Conservation (phyloP, 352 stramenopile species). For the Phytophthora sansomeana region DNA sequence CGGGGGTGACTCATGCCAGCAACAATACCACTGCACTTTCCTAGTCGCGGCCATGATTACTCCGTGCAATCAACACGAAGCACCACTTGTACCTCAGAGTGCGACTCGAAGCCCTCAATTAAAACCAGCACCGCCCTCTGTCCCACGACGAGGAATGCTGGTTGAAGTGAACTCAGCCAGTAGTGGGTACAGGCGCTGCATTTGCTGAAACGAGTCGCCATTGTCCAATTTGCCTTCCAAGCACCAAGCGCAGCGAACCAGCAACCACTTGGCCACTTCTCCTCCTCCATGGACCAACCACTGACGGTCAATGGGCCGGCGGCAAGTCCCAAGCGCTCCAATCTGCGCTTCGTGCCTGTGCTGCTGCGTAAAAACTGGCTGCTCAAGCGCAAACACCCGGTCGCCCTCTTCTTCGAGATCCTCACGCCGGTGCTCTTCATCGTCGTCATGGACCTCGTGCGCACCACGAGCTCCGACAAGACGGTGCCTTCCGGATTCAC, state of each 20-base stretch:
- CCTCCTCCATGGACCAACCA: conserved; percentile 24
- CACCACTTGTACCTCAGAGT: conserved; percentile 10
- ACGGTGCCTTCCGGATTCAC: conserved; percentile 50
- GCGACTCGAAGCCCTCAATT: not conserved
- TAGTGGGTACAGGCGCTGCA: conserved; percentile 14
- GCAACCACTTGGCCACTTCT: not conserved
- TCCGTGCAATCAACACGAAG: conserved; percentile 4
- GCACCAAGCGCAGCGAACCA: not conserved
- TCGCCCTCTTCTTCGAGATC: conserved; percentile 64
- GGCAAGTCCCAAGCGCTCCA: conserved; percentile 15
- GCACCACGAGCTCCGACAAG: conserved; percentile 45
- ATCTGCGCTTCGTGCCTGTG: conserved; percentile 57
- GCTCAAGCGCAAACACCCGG: conserved; percentile 73
- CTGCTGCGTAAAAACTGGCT: conserved; percentile 83
- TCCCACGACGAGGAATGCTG: conserved; percentile 6
- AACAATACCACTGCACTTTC: not conserved
- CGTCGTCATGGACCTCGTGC: conserved; percentile 62
- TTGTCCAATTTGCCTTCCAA: conserved; percentile 20
- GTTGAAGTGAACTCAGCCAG: conserved; percentile 2
- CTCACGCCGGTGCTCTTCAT: conserved; percentile 70
- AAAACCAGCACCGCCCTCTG: not conserved
- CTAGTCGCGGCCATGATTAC: conserved; percentile 6
- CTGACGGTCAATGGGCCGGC: conserved; percentile 24
- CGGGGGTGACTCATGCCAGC: not conserved
- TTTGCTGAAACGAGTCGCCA: conserved; percentile 11